A percentile compares a stretch with the other conserved stretches of the same genome.
Conservation (phyloP, 371 early-diverging fungal species). For the Apophysomyces variabilis region DNA sequence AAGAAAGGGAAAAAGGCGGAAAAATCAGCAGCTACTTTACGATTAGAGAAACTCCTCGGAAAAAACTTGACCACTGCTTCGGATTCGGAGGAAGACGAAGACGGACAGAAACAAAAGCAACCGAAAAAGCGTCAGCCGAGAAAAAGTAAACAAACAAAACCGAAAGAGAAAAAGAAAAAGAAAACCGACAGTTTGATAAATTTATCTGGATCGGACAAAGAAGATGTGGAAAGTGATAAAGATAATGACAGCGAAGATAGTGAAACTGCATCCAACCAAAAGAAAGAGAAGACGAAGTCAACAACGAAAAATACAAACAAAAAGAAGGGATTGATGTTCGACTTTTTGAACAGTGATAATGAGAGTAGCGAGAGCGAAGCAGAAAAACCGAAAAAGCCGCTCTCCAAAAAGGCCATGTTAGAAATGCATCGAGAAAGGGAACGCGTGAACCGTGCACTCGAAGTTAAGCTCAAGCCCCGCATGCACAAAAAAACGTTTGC, state of each 20-base stretch:
- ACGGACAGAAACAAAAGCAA: background rate
- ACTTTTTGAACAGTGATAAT: background rate
- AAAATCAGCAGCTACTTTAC: conserved; percentile 1
- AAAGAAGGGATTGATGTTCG: conserved; percentile 1
- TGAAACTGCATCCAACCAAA: background rate
- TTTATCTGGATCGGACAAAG: conserved; percentile 11
- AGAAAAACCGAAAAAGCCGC: background rate
- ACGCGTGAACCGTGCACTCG: conserved; percentile 21
- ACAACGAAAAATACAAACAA: background rate
- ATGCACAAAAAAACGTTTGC: conserved; percentile 19
- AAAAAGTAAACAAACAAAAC: conserved; percentile 2
- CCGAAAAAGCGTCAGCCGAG: background rate
- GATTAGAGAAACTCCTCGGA: conserved; percentile 12
- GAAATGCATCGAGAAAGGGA: conserved; percentile 32
- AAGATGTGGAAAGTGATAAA: conserved; percentile 23
- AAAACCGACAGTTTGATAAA: background rate
- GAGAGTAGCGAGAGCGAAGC: conserved; percentile 7
- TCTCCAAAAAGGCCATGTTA: conserved; percentile 25
- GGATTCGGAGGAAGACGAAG: conserved; percentile 11
- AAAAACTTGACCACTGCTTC: conserved; percentile 1
- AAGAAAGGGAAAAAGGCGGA: background rate
- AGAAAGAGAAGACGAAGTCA: background rate
- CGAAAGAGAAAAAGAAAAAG: background rate
- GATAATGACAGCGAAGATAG: conserved; percentile 9
- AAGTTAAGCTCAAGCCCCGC: conserved; percentile 21